Evolutionary conservation across 1,284 basidiomycete species (phyloP), one percentile per base, ranked within the genome.

Genomic region (Heterobasidion parviporum): DNA sequence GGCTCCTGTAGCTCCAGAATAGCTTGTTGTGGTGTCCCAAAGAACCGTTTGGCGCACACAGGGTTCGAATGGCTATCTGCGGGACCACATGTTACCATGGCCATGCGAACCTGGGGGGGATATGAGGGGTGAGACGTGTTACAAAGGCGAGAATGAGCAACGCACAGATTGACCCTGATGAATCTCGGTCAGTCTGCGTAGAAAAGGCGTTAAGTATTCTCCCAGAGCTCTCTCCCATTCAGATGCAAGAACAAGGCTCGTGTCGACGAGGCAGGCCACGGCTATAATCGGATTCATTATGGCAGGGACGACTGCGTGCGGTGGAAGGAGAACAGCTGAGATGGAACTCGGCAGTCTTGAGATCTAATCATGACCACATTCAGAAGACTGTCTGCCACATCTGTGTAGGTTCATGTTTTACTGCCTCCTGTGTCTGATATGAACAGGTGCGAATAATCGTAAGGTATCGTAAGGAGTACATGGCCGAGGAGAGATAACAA

Each of bases 1-100:
- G 74, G 70, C n/a, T 80, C 75, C 36, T 70, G 71, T 59, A 87
- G 69, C 48, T 79, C 74, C 56, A 71, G 75, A 6, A 71, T 63
- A 26, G 82, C 67, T 9, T 62, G 55, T 6, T 60, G 57, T 20
- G 73, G 67, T 0, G 75, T 74, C 7, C 67, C 61, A 64, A 89
- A 88, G 70, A 79, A 83, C 2, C 73, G 69, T 62, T 75, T 84
- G 59, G 72, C 71, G 10, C 87, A 65, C 26, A 89, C 63, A 6
- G 87, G 84, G 0, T 70, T 71, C 0, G 80, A 81, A 10, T 64
- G 61, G 1, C 74, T 75, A 59, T 82, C 75, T n/a, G 78, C 71
- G 5, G 77, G 71, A 3, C 62, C 75, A 70, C 87, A 87, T 7
- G 78, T 78, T 36, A 88, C 74, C 46, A 84, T 73, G 8, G 72